Evolutionary conservation across 805 yeast species (phyloP).

Genomic region (Candida incommunis): DNA sequence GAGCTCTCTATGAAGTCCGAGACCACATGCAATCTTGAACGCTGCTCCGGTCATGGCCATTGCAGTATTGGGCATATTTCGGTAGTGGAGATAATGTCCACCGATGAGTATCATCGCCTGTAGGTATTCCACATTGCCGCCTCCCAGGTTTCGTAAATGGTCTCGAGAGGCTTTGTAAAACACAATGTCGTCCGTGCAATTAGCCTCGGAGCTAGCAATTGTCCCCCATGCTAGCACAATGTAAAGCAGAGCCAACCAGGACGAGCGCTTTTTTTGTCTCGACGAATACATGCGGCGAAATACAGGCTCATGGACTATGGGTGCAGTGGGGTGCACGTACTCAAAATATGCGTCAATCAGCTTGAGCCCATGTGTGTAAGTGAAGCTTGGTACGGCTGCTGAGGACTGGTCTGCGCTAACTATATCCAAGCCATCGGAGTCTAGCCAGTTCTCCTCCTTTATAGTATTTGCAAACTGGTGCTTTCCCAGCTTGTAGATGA

Average conservation of each 20-base stretch:
- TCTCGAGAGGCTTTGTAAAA: neutral
- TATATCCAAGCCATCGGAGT: neutral
- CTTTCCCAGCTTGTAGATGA: neutral
- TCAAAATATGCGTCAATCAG: neutral
- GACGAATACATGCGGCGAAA: neutral
- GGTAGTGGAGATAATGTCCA: neutral
- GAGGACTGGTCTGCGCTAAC: neutral
- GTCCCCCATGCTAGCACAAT: neutral
- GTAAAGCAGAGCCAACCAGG: neutral
- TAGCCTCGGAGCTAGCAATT: neutral
- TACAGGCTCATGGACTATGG: neutral
- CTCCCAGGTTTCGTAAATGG: neutral
- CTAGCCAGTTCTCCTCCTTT: neutral
- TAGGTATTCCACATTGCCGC: neutral
- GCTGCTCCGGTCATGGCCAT: neutral
- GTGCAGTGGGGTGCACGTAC: neutral
- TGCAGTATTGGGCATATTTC: neutral
- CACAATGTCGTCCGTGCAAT: neutral
- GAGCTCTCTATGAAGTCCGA: neutral
- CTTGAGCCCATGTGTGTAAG: neutral
- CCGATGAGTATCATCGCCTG: neutral
- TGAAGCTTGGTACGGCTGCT: neutral
- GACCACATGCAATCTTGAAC: neutral
- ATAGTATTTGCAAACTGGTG: neutral
- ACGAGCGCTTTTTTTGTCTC: neutral